Percentiles rank a stretch among this genome's conserved stretches.
These are phyloP conservation scores for Brachypodium distachyon DNA, from an alignment of 202 grass and related monocot species.

Conservation along the genomic window DNA sequence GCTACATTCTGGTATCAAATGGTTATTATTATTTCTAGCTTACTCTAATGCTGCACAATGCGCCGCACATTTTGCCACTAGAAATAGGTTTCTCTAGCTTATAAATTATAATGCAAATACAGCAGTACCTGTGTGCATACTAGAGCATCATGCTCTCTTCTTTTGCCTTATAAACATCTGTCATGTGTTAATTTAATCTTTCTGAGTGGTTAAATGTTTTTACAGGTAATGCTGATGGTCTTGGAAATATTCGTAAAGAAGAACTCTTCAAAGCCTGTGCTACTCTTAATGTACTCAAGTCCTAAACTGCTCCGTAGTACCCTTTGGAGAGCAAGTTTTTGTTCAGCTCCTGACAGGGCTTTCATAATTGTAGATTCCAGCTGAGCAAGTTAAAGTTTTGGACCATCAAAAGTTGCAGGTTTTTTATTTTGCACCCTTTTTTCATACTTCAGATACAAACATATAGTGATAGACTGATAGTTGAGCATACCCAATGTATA, in stretches of 20 bases:
- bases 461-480: background rate
- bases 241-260: constrained; percentile 58
- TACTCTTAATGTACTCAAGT: constrained; percentile 49
- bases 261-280: constrained; percentile 62
- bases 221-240: constrained; percentile 81
- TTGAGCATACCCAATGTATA: background rate
- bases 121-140: background rate
- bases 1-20: background rate
- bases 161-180: background rate
- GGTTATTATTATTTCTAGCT: background rate
- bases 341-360: background rate
- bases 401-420: constrained; percentile 78
- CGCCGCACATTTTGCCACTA: background rate
- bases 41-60: background rate
- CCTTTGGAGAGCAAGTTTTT: background rate
- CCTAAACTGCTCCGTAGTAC: background rate
- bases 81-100: background rate
- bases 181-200: background rate
- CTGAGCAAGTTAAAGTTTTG: constrained; percentile 64
- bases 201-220: background rate
- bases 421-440: background rate
- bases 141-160: background rate
- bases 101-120: background rate
- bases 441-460: background rate
- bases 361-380: constrained; percentile 50